Base-by-base conservation (phyloP, 2,329 filamentous ascomycete species). In the Trichoderma citrinoviride region DNA sequence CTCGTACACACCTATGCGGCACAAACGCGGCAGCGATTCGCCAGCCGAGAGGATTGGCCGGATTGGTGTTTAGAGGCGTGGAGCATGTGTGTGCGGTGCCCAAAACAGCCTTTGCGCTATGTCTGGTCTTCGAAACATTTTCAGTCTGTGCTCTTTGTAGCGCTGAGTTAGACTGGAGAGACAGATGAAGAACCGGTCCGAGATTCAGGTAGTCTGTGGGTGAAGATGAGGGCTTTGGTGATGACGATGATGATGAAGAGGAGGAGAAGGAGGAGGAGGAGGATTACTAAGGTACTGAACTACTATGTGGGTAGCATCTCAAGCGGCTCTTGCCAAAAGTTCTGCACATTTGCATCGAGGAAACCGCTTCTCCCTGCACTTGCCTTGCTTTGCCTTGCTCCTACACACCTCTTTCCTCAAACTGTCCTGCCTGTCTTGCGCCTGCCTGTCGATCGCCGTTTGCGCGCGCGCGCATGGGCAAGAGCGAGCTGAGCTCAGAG, bases 381-480 rank as follows among this genome's bases (percentile, higher is more conserved):
- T 41, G 41, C 44, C 41, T 58, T n/a, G 21, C 37, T 57, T 17
- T 15, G 41, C n/a, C 40, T 21, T 40, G 4, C 1, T 0, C n/a
- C 17, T 19, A 37, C 41, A 19, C 41, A 8, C n/a, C 41, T 47
- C 29, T n/a, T 17, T 21, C 44, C 43, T 8, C 33, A 5, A 14
- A 33, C 10, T 46, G 27, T 23, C 12, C 6, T 44, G 41, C 43
- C 27, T 40, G 29, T 43, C 17, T 21, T 23, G 37, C 52, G 40
- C 40, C 37, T 54, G 58, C 60, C 60, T 54, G 60, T 54, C 60
- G 60, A 62, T 62, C 60, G 27, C 40, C 37, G n/a, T 53, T 62
- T 62, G 60, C 60, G 60, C 60, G 47, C 49, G 49, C 60, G 60
- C 49, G 49, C 49, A 43, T 53, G 60, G 49, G 49, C 46, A 54